A percentile compares a stretch with the other conserved stretches of the same genome.
Evolutionary conservation across 2,329 filamentous ascomycete genomes (phyloP).

Genomic region (Exophiala viscosa): DNA sequence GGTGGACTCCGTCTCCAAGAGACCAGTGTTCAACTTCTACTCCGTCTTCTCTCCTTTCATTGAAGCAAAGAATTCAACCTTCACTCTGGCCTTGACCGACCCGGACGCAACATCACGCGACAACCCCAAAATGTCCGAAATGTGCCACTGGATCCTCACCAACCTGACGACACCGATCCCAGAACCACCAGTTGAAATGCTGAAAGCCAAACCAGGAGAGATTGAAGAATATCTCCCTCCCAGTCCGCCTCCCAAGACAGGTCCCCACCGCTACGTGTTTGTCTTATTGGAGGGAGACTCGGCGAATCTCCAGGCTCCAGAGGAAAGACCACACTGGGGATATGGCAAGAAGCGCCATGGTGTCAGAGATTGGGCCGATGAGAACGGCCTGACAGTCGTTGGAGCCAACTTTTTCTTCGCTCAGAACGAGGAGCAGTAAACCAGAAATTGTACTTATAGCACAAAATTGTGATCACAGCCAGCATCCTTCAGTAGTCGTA

Average conservation of each 20-base stretch:
- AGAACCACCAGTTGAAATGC: conserved; percentile 5
- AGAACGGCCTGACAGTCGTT: conserved; percentile 32
- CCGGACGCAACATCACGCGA: conserved; percentile 55
- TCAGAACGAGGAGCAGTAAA: conserved; percentile 29
- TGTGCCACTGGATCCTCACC: conserved; percentile 53
- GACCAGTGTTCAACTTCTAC: conserved; percentile 41
- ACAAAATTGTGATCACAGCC: not conserved
- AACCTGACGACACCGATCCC: conserved; percentile 27
- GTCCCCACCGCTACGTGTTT: conserved; percentile 57
- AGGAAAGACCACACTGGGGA: conserved; percentile 50
- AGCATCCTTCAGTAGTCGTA: conserved; percentile 7
- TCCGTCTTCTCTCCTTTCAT: conserved; percentile 28
- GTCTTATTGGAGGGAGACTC: conserved; percentile 45
- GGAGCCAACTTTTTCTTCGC: conserved; percentile 33
- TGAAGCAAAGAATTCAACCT: conserved; percentile 31
- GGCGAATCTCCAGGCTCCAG: conserved; percentile 42
- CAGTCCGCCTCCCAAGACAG: conserved; percentile 53
- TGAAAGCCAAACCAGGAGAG: conserved; percentile 32
- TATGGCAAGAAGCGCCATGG: conserved; percentile 48
- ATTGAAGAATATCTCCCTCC: conserved; percentile 53
- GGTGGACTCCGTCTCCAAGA: conserved; percentile 40
- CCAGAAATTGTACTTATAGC: not conserved
- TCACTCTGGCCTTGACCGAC: conserved; percentile 54
- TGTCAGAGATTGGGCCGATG: conserved; percentile 37
- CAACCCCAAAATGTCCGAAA: conserved; percentile 54